A percentile compares a stretch with the other conserved stretches of the same genome.
Conservation (phyloP, 2,329 filamentous ascomycete genomes). For the Chrysoporthe deuterocubensis region DNA sequence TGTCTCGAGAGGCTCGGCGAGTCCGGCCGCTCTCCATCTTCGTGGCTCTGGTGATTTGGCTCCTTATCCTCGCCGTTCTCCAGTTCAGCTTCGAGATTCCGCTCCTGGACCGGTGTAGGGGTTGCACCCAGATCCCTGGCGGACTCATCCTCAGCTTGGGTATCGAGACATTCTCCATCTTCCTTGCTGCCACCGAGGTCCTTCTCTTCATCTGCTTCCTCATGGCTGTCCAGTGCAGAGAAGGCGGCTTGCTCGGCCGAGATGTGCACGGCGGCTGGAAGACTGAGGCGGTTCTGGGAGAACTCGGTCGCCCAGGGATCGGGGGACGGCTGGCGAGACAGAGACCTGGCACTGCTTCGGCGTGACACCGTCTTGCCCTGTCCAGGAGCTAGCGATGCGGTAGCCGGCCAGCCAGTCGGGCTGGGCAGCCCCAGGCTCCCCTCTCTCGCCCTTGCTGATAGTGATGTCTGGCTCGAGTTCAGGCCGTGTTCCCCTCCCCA, state of each 20-base stretch:
- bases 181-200: background rate
- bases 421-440: conserved; percentile 41
- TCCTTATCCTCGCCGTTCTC: background rate
- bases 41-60: background rate
- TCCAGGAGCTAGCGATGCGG: conserved; percentile 41
- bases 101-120: background rate
- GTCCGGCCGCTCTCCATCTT: conserved; percentile 11
- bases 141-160: background rate
- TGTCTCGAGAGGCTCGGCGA: conserved; percentile 23
- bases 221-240: conserved; percentile 25
- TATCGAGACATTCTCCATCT: background rate
- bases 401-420: conserved; percentile 45
- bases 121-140: background rate
- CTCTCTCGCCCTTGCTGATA: conserved; percentile 39
- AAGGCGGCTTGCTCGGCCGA: conserved; percentile 27
- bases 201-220: conserved; percentile 21
- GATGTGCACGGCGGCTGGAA: conserved; percentile 22
- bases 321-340: conserved; percentile 42
- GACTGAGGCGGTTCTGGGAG: conserved; percentile 29
- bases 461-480: conserved; percentile 32
- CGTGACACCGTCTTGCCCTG: conserved; percentile 33
- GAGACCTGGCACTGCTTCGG: conserved; percentile 27
- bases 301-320: conserved; percentile 48
- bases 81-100: background rate
- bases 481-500: conserved; percentile 33